Conservation (phyloP, 164 flowering plant genomes). For the Vitis vinifera region DNA sequence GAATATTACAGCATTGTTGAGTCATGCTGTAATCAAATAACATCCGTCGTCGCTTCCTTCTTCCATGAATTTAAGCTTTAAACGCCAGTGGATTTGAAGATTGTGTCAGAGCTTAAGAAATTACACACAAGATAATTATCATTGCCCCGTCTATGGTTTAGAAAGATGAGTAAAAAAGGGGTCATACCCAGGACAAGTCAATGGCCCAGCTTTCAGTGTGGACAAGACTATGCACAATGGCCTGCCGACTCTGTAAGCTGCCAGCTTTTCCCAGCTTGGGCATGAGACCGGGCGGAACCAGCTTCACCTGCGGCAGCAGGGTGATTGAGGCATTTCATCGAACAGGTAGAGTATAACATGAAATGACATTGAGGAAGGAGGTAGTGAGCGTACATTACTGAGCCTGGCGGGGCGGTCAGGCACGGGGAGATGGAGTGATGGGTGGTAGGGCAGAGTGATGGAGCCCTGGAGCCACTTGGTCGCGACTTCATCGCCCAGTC, state of each 20-base stretch:
- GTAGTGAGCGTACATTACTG: slow-evolving; percentile 37
- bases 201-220: slow-evolving; percentile 97
- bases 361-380: too few relatives aligned
- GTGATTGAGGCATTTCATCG: slow-evolving; percentile 45
- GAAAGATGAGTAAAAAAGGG: background rate
- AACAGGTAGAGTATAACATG: slow-evolving; percentile 21
- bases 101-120: background rate
- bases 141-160: too few relatives aligned
- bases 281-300: slow-evolving; percentile 80
- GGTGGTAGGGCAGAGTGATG: slow-evolving; percentile 49
- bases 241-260: slow-evolving; percentile 85
- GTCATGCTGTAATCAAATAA: too few relatives aligned
- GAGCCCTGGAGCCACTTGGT: slow-evolving; percentile 62
- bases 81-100: too few relatives aligned
- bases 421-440: slow-evolving; percentile 37
- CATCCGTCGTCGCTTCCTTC: too few relatives aligned
- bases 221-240: slow-evolving; percentile 82
- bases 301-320: slow-evolving; percentile 62
- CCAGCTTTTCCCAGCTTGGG: slow-evolving; percentile 96
- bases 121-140: background rate
- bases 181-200: slow-evolving; percentile 81
- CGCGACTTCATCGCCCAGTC: slow-evolving; percentile 68
- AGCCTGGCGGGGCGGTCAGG: slow-evolving; percentile 90
- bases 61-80: too few relatives aligned
- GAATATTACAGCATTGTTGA: too few relatives aligned